Base-by-base conservation (phyloP, 495 filamentous ascomycete genomes). In the Neurospora sp. region DNA sequence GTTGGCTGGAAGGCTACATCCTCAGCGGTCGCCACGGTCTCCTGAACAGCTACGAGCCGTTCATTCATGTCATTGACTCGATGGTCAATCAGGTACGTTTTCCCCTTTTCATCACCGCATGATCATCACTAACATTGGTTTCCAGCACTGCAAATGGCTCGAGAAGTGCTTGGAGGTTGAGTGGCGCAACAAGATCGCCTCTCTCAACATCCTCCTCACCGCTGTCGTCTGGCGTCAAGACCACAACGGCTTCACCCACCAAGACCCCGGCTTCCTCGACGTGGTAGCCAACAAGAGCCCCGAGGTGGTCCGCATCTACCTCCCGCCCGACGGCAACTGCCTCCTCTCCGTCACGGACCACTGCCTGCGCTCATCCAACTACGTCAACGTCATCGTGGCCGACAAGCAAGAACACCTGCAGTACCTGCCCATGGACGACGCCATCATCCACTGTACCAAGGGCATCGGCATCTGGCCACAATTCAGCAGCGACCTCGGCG, bases 181-280 rank as follows among this genome's bases (percentile, higher is more conserved):
- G 75, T 93, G 91, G 91, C 86, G 91, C 39, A 85, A 83, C 71
- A 89, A 88, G 78, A 82, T 92, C 20, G 85, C 90, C 20, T 92
- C 90, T 1, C 86, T 93, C 73, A 93, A 93, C 81, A 92, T 93
- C 74, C 86, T 93, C 14, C 85, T 93, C 39, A 93, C 91, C 0
- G 88, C 90, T 1, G 91, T 91, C 2, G 91, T 93, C 70, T 92
- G 91, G 91, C 81, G 91, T 76, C 91, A 93, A 80, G 91, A 93
- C 78, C 91, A 93, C 84, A 93, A 93, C 77, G 91, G 91, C 70
- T 93, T 93, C 78, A 93, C 90, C 0, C 91, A 93, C 80, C 91
- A 93, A 79, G 91, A 93, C 74, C 91, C 91, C 0, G 91, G 91
- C 23, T 93, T 93, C 86, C 85, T 93, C 18, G 91, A 92, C 76